Conservation (phyloP, 192 early-diverging fungal genomes). For the Dispira parvispora region DNA sequence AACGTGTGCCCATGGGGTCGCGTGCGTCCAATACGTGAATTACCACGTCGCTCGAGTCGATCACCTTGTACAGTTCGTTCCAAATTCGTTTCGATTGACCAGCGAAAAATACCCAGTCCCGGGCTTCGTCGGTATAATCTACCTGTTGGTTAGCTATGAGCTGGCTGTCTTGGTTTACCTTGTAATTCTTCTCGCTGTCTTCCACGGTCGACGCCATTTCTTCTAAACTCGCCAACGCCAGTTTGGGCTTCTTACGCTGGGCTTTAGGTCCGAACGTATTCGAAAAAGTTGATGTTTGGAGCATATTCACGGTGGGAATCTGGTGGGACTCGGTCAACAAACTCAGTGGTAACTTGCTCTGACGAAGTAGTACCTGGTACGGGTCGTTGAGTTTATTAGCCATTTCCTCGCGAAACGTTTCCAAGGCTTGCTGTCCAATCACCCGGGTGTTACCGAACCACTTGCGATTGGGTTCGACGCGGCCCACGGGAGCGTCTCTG, state of each 20-base stretch:
- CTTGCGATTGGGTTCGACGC: conserved; percentile 85
- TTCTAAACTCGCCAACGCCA: conserved; percentile 51
- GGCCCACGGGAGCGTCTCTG: conserved; percentile 49
- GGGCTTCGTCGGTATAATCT: conserved; percentile 53
- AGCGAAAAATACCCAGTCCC: conserved; percentile 80
- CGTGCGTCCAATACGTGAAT: conserved; percentile 97
- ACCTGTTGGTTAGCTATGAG: conserved; percentile 56
- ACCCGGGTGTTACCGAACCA: conserved; percentile 99
- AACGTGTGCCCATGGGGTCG: conserved; percentile 91
- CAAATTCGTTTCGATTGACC: conserved; percentile 96
- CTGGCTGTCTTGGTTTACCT: conserved; percentile 50
- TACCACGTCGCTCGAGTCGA: conserved; percentile 91
- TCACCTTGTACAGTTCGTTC: conserved; percentile 97
- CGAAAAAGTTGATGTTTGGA: conserved; percentile 84
- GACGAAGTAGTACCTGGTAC: conserved; percentile 82
- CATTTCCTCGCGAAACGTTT: conserved; percentile 84
- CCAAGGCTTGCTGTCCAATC: conserved; percentile 86
- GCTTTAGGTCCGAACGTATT: conserved; percentile 91
- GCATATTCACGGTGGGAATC: conserved; percentile 62
- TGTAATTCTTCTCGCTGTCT: conserved; percentile 42
- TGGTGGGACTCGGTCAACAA: conserved; percentile 63
- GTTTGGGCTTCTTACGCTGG: conserved; percentile 86
- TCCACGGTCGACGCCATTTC: conserved; percentile 60
- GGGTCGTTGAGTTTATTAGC: conserved; percentile 76
- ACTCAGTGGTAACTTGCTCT: conserved; percentile 93